Percentiles rank a stretch among this genome's conserved stretches.
phyloP scores from a whole-genome alignment of 2,329 filamentous ascomycete genomes.

The Metarhizium anisopliae region DNA sequence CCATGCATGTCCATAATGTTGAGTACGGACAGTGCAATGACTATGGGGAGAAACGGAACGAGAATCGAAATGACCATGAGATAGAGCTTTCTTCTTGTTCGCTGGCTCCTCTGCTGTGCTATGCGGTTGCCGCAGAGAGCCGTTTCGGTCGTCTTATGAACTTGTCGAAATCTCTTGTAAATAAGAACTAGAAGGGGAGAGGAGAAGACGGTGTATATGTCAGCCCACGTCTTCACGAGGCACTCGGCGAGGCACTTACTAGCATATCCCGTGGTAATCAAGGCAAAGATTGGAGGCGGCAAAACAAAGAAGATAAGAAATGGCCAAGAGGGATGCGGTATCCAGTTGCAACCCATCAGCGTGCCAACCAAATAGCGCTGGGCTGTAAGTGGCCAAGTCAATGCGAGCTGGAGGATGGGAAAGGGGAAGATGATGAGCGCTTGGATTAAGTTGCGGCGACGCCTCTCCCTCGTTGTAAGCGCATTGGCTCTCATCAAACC shows the following conservation, averaged over 20 bases:
- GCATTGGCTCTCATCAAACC: slow-evolving; percentile 32
- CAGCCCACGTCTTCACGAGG: not conserved
- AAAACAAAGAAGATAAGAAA: slow-evolving; percentile 39
- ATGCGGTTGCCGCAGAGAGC: slow-evolving; percentile 31
- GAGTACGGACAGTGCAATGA: slow-evolving; percentile 27
- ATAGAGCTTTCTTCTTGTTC: slow-evolving; percentile 44
- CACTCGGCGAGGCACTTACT: slow-evolving; percentile 26
- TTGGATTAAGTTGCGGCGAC: slow-evolving; percentile 34
- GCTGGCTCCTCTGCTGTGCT: slow-evolving; percentile 33
- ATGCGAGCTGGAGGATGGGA: slow-evolving; percentile 38
- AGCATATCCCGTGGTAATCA: slow-evolving; percentile 37
- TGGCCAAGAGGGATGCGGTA: slow-evolving; percentile 36
- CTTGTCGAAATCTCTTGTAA: slow-evolving; percentile 37
- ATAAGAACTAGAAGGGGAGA: slow-evolving; percentile 28
- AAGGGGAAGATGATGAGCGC: slow-evolving; percentile 46
- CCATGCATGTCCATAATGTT: slow-evolving; percentile 28
- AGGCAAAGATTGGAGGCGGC: slow-evolving; percentile 33
- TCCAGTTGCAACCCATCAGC: slow-evolving; percentile 39
- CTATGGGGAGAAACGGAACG: slow-evolving; percentile 40
- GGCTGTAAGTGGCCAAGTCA: slow-evolving; percentile 37
- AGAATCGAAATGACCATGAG: slow-evolving; percentile 45
- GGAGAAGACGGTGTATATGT: not conserved
- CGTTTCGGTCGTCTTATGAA: slow-evolving; percentile 31
- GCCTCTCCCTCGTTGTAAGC: slow-evolving; percentile 31
- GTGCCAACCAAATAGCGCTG: slow-evolving; percentile 42